Evolutionary conservation across 805 yeast genomes (phyloP), one percentile per base, ranked within the genome.

Genomic region (Spathaspora hagerdaliae): DNA sequence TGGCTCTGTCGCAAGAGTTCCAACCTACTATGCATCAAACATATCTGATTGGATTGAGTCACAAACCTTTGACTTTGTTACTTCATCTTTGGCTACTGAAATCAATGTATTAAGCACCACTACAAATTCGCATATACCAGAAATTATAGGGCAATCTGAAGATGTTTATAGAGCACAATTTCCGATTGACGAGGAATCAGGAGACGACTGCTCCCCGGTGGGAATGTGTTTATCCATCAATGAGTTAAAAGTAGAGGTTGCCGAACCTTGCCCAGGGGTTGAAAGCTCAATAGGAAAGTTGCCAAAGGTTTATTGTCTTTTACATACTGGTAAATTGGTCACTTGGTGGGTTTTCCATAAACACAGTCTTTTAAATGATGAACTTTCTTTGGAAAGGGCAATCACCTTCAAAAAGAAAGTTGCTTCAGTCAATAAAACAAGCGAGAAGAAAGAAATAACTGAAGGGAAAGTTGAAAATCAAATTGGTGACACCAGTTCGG

Each of bases 141-240:
- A 47, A 12, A 37, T 56, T 2, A 55, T 83, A 1, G 66, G 66
- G 29, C 82, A 82, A 7, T 61, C 76, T 3, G 85, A 85, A 53
- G 97, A 90, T 56, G 70, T 82, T 4, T 81, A 79, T 54, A 73
- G 86, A 41, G 96, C 96, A 0, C 75, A 80, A 26, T 67, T 88
- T 50, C 96, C 96, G 1, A 68, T 87, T 53, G 79, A 79, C 56
- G 83, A 79, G 7, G 82, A 72, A 2, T 68, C 83, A 0, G 83
- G 77, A 39, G 83, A 77, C 42, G 96, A 88, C 54, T 77, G 85
- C 11, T 75, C 85, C 7, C 82, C 92, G 0, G 67, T 86, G 19
- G 96, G 96, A 5, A 51, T 86, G 9, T 80, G 79, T 0, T 40
- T 87, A 6, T 96, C 88, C 58, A 54, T 82, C 11, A 66, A 74